A percentile compares a stretch with the other conserved stretches of the same genome.
Evolutionary conservation across 176 grass and related monocot species (phyloP).

Genomic region (Carex cristatella): DNA sequence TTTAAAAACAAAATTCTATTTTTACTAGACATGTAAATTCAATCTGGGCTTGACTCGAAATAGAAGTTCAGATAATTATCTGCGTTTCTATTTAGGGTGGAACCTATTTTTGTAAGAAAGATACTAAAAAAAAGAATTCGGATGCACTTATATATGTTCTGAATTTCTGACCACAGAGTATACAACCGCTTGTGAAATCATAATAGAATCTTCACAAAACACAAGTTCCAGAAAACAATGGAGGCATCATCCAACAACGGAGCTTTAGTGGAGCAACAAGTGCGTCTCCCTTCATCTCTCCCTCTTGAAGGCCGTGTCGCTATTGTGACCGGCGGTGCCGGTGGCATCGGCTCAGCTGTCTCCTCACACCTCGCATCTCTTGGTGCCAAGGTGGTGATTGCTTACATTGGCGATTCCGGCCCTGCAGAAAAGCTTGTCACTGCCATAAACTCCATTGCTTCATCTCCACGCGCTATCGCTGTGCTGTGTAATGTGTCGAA

Average conservation of each 20-base stretch:
- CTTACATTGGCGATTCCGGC: conserved; percentile 38
- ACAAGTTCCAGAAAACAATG: neutral
- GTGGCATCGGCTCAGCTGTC: conserved; percentile 53
- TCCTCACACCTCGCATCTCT: conserved; percentile 45
- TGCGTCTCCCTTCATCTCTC: neutral
- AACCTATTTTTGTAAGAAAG: no score
- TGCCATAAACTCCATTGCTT: conserved; percentile 16
- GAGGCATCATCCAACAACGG: conserved; percentile 3
- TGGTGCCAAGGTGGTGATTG: conserved; percentile 51
- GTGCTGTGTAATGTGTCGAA: conserved; percentile 35
- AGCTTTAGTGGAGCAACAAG: neutral
- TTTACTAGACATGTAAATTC: no score
- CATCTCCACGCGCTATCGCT: conserved; percentile 21
- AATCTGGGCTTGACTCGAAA: no score
- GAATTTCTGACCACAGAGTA: neutral
- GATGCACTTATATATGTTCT: no score
- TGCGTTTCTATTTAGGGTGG: no score
- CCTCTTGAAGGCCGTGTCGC: conserved; percentile 49
- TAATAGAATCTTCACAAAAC: neutral
- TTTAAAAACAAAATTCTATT: no score
- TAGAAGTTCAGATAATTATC: no score
- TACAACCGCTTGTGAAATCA: neutral
- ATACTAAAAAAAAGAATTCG: no score
- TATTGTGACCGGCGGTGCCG: conserved; percentile 53
- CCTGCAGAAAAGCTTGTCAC: conserved; percentile 22